These are phyloP conservation scores for Apostasia shenzhenica DNA, from an alignment of 106 monocot species.

Conservation along the genomic window DNA sequence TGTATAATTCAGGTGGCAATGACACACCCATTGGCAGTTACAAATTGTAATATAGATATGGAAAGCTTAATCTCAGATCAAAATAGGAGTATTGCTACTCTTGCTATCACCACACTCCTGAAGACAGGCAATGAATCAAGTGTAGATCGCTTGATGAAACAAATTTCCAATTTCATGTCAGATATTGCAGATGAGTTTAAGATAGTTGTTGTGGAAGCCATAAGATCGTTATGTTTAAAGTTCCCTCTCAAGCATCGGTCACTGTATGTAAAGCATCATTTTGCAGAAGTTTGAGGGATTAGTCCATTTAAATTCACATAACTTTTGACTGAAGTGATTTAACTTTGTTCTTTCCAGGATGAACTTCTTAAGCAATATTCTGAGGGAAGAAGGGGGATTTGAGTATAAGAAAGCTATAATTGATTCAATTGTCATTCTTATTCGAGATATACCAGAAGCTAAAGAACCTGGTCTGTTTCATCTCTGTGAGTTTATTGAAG, in stretches of 20 bases:
- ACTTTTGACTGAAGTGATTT: neutral
- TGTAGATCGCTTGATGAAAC: constrained; percentile 97
- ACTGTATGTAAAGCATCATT: constrained; percentile 42
- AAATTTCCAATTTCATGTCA: constrained; percentile 98
- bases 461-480: constrained; percentile 97
- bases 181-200: constrained; percentile 99
- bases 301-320: neutral
- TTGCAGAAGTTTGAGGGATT: neutral
- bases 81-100: constrained; percentile 99
- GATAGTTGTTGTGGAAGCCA: constrained; percentile 98
- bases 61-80: constrained; percentile 98
- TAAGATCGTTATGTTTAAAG: constrained; percentile 91
- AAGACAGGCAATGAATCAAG: constrained; percentile 99
- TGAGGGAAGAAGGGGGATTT: constrained; percentile 98
- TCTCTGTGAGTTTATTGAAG: constrained; percentile 99
- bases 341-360: constrained; percentile 46
- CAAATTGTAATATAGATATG: constrained; percentile 98
- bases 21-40: constrained; percentile 95
- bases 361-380: constrained; percentile 99
- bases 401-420: constrained; percentile 99
- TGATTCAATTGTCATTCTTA: constrained; percentile 94
- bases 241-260: constrained; percentile 97
- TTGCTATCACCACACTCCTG: constrained; percentile 94
- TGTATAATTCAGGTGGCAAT: constrained; percentile 71
- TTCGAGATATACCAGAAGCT: constrained; percentile 97